Evolutionary conservation across 805 yeast genomes (phyloP).

Genomic region (Suhomyces canberraensis): DNA sequence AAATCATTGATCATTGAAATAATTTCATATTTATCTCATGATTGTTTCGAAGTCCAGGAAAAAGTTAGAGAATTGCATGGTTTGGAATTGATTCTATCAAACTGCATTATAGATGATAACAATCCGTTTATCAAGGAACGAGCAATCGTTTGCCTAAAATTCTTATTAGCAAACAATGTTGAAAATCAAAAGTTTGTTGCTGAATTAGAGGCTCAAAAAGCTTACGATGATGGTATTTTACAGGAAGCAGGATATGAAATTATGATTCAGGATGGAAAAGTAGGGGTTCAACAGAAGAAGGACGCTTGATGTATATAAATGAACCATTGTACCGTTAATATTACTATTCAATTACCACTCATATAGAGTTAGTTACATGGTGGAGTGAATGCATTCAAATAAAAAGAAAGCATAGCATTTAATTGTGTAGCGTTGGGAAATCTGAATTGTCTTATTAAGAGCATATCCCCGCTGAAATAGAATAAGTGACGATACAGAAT

Average conservation of each 20-base stretch:
- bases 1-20: conserved; percentile 68
- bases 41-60: conserved; percentile 61
- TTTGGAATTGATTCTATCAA: conserved; percentile 66
- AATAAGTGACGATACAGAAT: no score
- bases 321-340: no score
- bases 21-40: conserved; percentile 53
- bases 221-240: conserved; percentile 53
- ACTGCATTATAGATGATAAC: conserved; percentile 80
- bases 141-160: conserved; percentile 73
- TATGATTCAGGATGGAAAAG: conserved; percentile 67
- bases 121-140: conserved; percentile 89
- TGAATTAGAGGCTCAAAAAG: conserved; percentile 68
- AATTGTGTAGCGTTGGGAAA: no score
- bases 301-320: no score
- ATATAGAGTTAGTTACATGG: no score
- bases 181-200: conserved; percentile 77
- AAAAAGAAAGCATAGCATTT: no score
- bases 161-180: conserved; percentile 58
- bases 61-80: conserved; percentile 62
- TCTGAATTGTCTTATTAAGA: no score
- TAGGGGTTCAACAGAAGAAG: conserved; percentile 43
- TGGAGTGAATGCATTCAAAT: no score
- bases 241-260: conserved; percentile 75
- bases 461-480: no score
- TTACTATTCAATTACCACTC: no score